Evolutionary conservation across 768 basidiomycete genomes (phyloP).

Genomic region (Coprinopsis sp.): DNA sequence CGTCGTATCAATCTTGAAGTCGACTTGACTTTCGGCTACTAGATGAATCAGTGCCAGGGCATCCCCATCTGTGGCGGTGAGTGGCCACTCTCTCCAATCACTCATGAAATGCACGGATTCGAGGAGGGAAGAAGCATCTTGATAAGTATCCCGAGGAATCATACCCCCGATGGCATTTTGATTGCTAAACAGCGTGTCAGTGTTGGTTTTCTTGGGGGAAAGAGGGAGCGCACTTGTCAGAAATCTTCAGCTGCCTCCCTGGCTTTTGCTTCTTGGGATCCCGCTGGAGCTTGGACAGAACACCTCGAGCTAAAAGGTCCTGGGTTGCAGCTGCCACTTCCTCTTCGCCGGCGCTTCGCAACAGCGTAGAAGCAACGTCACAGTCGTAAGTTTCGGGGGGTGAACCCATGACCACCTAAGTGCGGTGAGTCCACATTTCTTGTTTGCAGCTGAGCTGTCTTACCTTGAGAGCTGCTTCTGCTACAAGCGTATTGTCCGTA

Average conservation of each 20-base stretch:
- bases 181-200: conserved; percentile 41
- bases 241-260: conserved; percentile 72
- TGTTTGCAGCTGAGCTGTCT: not conserved
- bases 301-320: conserved; percentile 57
- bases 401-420: conserved; percentile 76
- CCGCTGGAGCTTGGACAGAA: conserved; percentile 62
- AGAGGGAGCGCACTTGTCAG: conserved; percentile 48
- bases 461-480: conserved; percentile 74
- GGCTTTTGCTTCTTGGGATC: conserved; percentile 62
- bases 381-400: conserved; percentile 65
- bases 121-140: conserved; percentile 59
- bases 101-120: conserved; percentile 51
- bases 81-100: conserved; percentile 73
- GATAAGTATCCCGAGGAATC: conserved; percentile 58
- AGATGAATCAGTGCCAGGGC: conserved; percentile 70
- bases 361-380: conserved; percentile 50
- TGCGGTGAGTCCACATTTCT: not conserved
- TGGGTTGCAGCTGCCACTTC: conserved; percentile 51
- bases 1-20: conserved; percentile 66
- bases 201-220: not conserved
- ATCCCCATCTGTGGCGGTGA: conserved; percentile 78
- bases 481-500: conserved; percentile 43
- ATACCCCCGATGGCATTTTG: conserved; percentile 62
- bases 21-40: conserved; percentile 79
- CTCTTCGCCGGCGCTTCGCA: conserved; percentile 53